These are phyloP conservation scores for Panicum miliaceum DNA, from an alignment of 176 grass and related monocot genomes.

Conservation along the genomic window DNA sequence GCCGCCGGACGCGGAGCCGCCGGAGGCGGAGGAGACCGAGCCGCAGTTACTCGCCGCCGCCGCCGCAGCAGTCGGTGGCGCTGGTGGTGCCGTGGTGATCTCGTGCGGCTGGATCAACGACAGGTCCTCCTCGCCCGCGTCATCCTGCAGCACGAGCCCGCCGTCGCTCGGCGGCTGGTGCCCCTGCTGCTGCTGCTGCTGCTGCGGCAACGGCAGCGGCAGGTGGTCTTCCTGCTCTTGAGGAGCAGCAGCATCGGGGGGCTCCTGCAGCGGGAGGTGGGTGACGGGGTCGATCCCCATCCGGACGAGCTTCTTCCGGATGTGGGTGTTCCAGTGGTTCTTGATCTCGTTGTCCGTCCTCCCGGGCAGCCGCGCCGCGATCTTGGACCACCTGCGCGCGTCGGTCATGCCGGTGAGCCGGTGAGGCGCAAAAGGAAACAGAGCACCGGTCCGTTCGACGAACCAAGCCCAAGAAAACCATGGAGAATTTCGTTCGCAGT, in stretches of 20 bases:
- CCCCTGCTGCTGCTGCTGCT: not conserved
- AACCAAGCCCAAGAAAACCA: not conserved
- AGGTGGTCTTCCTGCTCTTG: not conserved
- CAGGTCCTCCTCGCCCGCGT: not conserved
- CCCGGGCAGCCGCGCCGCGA: constrained; percentile 76
- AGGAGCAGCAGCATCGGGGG: not conserved
- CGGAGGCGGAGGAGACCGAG: constrained; percentile 43
- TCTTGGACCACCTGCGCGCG: constrained; percentile 76
- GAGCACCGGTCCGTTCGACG: not conserved
- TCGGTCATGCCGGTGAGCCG: not conserved
- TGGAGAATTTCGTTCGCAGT: not conserved
- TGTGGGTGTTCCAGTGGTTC: constrained; percentile 99
- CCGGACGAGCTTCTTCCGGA: constrained; percentile 88
- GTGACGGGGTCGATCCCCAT: constrained; percentile 85
- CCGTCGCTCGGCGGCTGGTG: not conserved
- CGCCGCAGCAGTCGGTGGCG: not conserved
- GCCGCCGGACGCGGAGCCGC: constrained; percentile 34
- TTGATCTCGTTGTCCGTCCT: constrained; percentile 99
- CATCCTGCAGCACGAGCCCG: not conserved
- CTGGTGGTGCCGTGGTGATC: not conserved
- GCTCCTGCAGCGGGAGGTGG: constrained; percentile 44
- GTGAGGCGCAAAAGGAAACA: not conserved
- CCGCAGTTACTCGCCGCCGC: constrained; percentile 24
- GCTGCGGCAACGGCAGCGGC: not conserved
- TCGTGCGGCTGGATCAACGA: constrained; percentile 22